Base-by-base conservation (phyloP, 2,329 filamentous ascomycete species). In the Epichloe typhina region DNA sequence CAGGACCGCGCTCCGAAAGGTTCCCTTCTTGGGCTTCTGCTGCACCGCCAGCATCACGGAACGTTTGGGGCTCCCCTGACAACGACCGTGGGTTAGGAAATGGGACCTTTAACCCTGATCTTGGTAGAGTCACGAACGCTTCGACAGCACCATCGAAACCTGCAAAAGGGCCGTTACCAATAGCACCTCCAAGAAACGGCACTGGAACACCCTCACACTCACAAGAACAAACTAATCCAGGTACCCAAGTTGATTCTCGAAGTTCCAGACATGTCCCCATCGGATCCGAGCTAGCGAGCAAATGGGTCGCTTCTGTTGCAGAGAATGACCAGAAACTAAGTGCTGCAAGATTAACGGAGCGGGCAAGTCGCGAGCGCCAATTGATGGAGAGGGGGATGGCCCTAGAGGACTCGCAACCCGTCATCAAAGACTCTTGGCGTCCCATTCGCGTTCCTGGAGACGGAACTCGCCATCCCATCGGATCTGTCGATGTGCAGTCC, bases 51-150 rank as follows among this genome's bases (percentile, higher is more conserved):
- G 55, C 69, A 11, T 64, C 72, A 12, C 72, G 76, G 46, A 87
- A 84, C 61, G 83, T 89, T 17, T 90, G 86, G 86, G 85, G 82
- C 17, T 80, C 84, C 42, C 83, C 82, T n/a, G 79, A 80, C 50
- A 83, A 78, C 58, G 82, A 86, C 56, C 76, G 82, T 50, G 82
- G 79, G 11, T 79, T 90, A 19, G 86, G 86, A 3, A 90, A 90
- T 62, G 86, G 86, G 42, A 88, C 84, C 0, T 90, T 90, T 59
- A 80, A 77, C 51, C 73, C 79, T 12, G 79, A 81, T 56, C 72
- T 84, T 48, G 74, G 73, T 31, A 70, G 72, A 43, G 63, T 73
- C 17, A 66, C 75, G 12, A 69, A 70, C 49, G 64, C 72, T 4
- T 36, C 61, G 11, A 52, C 56, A 9, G 46, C 64, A 58, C 51